Evolutionary conservation across 2,329 filamentous ascomycete species (phyloP), one percentile per base, ranked within the genome.

Genomic region (Thermothelomyces thermophilus): DNA sequence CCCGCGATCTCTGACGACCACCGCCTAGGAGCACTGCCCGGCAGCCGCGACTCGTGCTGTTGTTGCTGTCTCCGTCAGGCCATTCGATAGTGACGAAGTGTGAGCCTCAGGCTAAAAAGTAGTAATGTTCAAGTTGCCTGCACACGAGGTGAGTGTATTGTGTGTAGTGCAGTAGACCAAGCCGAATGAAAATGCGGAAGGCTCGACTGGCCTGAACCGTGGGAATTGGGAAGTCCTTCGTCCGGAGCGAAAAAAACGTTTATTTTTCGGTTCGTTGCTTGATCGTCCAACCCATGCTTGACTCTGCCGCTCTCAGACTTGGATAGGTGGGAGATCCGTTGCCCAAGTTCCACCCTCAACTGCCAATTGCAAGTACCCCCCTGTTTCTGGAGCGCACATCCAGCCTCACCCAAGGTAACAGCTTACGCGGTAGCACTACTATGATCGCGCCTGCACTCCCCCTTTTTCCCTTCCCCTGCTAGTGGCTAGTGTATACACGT

Each of bases 331-430:
- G 55, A 57, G 16, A 6, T 10, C n/a, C 16, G 20, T 14, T 24
- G 17, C 9, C 22, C 6, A 35, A 36, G n/a, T 35, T 35, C 33
- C 33, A 14, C 33, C 13, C 33, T 35, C 33, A 11, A 16, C 16
- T 14, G 13, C 16, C 13, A 35, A 35, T 16, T 17, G 5, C 14
- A 41, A n/a, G n/a, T n/a, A n/a, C n/a, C n/a, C 44, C 41, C 36
- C 35, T 43, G 52, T 50, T 52, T 52, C 55, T 49, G 49, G 54
- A 49, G 44, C 52, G 51, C 51, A 47, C 17, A 24, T 48, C 48
- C 48, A 54, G 34, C 35, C 50, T 46, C 48, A 17, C 34, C 33
- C 48, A 43, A 51, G 48, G 26, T 46, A 30, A 41, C 45, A 50
- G 51, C 46, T 50, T 52, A 46, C n/a, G n/a, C n/a, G n/a, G n/a